Evolutionary conservation across 495 filamentous ascomycete genomes (phyloP), one percentile per base, ranked within the genome.

Genomic region (Cairneyella variabilis): DNA sequence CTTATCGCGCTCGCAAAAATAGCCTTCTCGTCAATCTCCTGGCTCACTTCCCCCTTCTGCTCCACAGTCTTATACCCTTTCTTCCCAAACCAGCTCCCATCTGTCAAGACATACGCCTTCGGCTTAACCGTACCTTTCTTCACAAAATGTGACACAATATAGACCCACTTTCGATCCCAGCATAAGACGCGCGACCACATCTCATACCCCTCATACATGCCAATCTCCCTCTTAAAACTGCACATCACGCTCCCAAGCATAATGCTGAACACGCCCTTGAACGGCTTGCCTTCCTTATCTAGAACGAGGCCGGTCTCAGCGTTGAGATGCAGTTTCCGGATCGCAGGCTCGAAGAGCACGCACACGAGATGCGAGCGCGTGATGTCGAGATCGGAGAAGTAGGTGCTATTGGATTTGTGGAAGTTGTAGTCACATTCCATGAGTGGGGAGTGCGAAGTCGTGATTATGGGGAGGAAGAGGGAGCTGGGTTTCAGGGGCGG

Each of bases 151-250:
- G 74, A 83, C 9, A 91, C 69, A 8, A 89, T 67, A 66, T 88
- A 93, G 51, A 92, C 64, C 90, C 90, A 95, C 62, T 95, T 95
- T 41, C 77, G 70, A 64, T 90, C 86, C 89, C 89, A 93, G 41
- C 66, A 67, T 27, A 91, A 66, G 18, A 93, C 58, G 14, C 87
- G 72, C 17, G 76, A 80, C 77, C 83, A 85, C 62, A 91, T 82
- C 71, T 91, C 88, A 66, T 83, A 91, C 1, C 67, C 66, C 66
- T 84, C 69, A 41, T 85, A 82, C 10, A 85, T 83, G 53, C 77
- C 76, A 50, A 91, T 84, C 69, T 92, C 88, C 14, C 73, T 62
- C 51, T 80, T 76, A 68, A 91, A 93, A 23, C 72, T 70, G 64
- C 83, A 88, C 44, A 71, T 70, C 20, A 89, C 83, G 11, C 77